These are phyloP conservation scores for Cyclotella kingstonii DNA, from an alignment of 108 stramenopile species.

Conservation along the genomic window DNA sequence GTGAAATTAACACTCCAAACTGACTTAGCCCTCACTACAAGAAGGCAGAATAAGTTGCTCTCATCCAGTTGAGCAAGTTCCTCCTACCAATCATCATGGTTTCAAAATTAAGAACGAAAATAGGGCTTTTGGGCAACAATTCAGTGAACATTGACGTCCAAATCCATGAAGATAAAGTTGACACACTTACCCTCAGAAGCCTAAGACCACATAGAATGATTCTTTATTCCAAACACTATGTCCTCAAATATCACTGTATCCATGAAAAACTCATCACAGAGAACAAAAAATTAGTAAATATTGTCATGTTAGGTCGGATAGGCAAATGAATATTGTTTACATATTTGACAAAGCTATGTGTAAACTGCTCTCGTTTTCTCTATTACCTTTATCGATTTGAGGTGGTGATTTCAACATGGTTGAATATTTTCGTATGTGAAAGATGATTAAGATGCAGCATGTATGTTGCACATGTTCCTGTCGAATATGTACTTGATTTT, in stretches of 20 bases:
- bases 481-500: too few relatives aligned
- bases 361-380: too few relatives aligned
- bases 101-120: not conserved
- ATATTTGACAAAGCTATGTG: too few relatives aligned
- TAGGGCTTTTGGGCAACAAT: not conserved
- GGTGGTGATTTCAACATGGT: too few relatives aligned
- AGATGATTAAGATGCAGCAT: too few relatives aligned
- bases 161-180: conserved; percentile 37
- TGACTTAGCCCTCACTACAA: conserved; percentile 25
- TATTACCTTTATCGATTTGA: too few relatives aligned
- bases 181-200: conserved; percentile 20
- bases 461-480: too few relatives aligned
- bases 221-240: not conserved
- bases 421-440: too few relatives aligned
- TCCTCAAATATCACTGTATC: not conserved
- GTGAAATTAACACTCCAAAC: conserved; percentile 25
- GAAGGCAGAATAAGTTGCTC: conserved; percentile 38
- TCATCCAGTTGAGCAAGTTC: conserved; percentile 14
- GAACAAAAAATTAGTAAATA: not conserved
- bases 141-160: not conserved
- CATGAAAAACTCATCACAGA: not conserved
- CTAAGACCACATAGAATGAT: not conserved
- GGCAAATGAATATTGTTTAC: too few relatives aligned
- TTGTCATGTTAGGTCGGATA: too few relatives aligned
- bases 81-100: conserved; percentile 32